phyloP scores from a whole-genome alignment of 306 rosid species.

The Vachellia collinsii region DNA sequence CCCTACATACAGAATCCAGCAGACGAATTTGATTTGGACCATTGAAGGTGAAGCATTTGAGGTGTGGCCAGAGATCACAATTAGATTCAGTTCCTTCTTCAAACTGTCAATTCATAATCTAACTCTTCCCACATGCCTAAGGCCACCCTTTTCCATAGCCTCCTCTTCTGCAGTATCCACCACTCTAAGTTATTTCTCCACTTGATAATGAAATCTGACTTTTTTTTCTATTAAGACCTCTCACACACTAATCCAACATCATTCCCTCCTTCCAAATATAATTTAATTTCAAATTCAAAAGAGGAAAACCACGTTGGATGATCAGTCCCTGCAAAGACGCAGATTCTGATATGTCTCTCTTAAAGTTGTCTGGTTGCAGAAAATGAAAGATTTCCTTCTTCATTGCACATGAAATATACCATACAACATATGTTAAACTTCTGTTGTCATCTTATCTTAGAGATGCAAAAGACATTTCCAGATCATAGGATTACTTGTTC shows the following conservation, averaged over 20 bases:
- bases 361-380: neutral
- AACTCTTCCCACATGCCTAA: neutral
- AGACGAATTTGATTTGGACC: too few species aligned
- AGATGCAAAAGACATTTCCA: neutral
- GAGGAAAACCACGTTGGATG: neutral
- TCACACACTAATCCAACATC: neutral
- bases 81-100: neutral
- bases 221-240: neutral
- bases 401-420: neutral
- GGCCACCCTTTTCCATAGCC: neutral
- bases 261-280: neutral
- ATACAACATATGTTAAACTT: neutral
- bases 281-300: neutral
- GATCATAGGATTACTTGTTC: neutral
- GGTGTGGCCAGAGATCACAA: neutral
- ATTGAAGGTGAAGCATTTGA: neutral
- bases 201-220: neutral
- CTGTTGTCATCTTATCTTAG: neutral
- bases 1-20: too few species aligned
- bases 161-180: neutral
- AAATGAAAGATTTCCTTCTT: neutral
- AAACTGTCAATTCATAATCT: neutral
- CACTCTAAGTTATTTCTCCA: neutral
- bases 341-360: neutral
- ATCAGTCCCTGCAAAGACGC: neutral